Evolutionary conservation across 305 asterid genomes (phyloP).

Genomic region (Withania somnifera): DNA sequence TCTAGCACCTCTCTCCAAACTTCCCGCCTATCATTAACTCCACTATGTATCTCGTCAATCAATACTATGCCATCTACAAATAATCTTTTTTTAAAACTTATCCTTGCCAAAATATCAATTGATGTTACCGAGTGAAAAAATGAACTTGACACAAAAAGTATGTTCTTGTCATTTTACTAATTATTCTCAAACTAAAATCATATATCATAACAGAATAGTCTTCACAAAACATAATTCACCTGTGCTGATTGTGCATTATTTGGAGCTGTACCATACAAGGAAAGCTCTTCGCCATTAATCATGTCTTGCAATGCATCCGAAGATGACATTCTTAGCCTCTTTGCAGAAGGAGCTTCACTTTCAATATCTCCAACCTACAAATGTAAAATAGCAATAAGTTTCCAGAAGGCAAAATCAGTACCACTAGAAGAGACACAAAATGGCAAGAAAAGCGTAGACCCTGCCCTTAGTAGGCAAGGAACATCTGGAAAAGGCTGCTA

Average conservation of each 20-base stretch:
- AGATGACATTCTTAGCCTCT: conserved; percentile 70
- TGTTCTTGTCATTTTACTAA: not conserved
- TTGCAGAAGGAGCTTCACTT: conserved; percentile 61
- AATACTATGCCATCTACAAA: too few relatives aligned
- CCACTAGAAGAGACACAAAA: not conserved
- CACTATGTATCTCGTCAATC: too few relatives aligned
- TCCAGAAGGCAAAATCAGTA: not conserved
- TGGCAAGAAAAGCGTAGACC: not conserved
- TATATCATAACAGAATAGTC: not conserved
- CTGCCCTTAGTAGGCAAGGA: not conserved
- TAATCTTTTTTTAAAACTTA: not conserved
- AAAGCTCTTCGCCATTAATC: conserved; percentile 74
- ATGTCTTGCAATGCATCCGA: conserved; percentile 87
- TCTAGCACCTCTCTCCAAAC: too few relatives aligned
- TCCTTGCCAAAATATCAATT: not conserved
- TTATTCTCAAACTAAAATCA: not conserved
- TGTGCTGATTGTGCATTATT: conserved; percentile 72
- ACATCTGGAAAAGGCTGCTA: not conserved
- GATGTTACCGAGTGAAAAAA: not conserved
- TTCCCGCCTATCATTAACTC: too few relatives aligned
- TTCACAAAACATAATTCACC: conserved; percentile 29
- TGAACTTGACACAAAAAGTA: not conserved
- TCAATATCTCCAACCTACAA: conserved; percentile 87
- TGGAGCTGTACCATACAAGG: conserved; percentile 67
- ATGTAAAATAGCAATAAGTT: not conserved